Conservation (phyloP, 371 early-diverging fungal species). For the Fennellomyces sp. region DNA sequence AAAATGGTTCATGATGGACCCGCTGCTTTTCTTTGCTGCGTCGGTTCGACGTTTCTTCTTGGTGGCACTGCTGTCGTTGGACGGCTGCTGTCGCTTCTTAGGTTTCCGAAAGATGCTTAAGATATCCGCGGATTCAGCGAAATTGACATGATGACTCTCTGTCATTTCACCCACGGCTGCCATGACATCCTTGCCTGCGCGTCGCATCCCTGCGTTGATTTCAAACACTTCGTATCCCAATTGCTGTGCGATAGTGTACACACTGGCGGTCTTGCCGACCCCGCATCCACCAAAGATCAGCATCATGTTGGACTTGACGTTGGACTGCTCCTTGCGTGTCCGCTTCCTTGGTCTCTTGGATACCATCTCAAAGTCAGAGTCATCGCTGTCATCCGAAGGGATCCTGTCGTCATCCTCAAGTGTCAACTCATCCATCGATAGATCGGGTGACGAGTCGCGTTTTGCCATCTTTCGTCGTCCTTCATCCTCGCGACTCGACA, state of each 20-base stretch:
- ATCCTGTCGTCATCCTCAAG: conserved; percentile 1
- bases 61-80: conserved; percentile 12
- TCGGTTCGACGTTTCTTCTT: not conserved
- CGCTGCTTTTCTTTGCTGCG: not conserved
- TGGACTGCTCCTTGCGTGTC: conserved; percentile 6
- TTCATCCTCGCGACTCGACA: not conserved
- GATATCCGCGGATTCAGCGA: conserved; percentile 7
- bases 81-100: conserved; percentile 10
- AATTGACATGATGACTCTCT: conserved; percentile 62
- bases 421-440: not conserved
- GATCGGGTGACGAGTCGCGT: not conserved
- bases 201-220: conserved; percentile 65
- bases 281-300: conserved; percentile 72
- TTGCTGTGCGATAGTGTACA: conserved; percentile 73
- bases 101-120: conserved; percentile 8
- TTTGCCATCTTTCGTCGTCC: not conserved
- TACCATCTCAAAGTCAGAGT: not conserved
- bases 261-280: conserved; percentile 75
- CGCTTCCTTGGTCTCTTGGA: not conserved
- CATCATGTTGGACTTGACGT: conserved; percentile 44
- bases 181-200: conserved; percentile 73
- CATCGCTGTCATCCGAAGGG: conserved; percentile 1
- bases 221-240: conserved; percentile 76
- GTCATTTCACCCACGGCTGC: conserved; percentile 70
- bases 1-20: conserved; percentile 28